These are phyloP conservation scores for Kuraishia floccosa DNA, from an alignment of 805 yeast genomes.

Conservation along the genomic window DNA sequence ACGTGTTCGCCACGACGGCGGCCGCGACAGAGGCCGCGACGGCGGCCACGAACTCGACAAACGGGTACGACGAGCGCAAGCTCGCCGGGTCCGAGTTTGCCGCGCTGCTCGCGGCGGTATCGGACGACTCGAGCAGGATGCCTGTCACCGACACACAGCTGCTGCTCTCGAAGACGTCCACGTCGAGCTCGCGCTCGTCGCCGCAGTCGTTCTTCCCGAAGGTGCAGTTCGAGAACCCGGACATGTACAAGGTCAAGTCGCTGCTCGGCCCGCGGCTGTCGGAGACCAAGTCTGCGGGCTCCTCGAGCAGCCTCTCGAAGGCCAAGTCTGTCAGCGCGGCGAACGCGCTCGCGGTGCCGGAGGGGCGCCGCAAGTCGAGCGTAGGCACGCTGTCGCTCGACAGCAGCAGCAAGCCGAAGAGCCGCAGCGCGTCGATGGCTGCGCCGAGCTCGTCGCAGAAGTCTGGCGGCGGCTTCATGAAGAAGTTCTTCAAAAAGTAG, in stretches of 20 bases:
- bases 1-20: neutral
- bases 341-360: no score
- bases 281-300: no score
- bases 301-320: no score
- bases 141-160: neutral
- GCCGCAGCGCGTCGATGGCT: no score
- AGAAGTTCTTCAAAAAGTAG: no score
- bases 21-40: neutral
- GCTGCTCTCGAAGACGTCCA: neutral
- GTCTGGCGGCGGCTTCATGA: no score
- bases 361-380: neutral
- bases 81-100: neutral
- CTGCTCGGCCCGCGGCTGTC: no score
- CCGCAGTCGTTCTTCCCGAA: neutral
- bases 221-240: conserved; percentile 1
- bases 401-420: neutral
- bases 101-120: neutral
- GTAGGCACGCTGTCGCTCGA: neutral
- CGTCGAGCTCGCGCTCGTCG: neutral
- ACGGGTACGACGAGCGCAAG: neutral
- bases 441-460: no score
- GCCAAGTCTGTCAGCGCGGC: no score
- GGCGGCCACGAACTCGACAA: neutral
- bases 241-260: conserved; percentile 3
- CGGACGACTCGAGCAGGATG: neutral